phyloP scores from a whole-genome alignment of 331 rosid species.

The Quercus phellos region DNA sequence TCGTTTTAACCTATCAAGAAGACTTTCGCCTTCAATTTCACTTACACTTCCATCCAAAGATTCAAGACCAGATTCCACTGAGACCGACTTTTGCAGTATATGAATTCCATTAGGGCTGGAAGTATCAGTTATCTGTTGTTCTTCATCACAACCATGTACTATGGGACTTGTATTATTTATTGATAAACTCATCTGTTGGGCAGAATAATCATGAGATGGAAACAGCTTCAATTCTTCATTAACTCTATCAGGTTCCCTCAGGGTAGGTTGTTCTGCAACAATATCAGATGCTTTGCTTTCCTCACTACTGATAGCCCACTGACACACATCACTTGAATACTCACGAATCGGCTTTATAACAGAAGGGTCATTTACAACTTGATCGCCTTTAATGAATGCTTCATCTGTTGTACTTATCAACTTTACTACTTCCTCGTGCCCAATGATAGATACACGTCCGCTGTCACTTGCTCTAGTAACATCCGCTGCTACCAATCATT shows the following conservation, averaged over 20 bases:
- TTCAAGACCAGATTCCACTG: slow-evolving; percentile 52
- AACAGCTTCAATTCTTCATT: slow-evolving; percentile 35
- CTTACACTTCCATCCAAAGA: slow-evolving; percentile 45
- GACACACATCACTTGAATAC: slow-evolving; percentile 13
- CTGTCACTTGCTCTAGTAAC: slow-evolving; percentile 26
- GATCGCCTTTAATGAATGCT: slow-evolving; percentile 24
- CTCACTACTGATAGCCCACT: slow-evolving; percentile 7
- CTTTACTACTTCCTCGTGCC: slow-evolving; percentile 18
- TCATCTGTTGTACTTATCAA: slow-evolving; percentile 17
- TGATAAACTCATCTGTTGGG: slow-evolving; percentile 25
- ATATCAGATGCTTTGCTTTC: slow-evolving; percentile 28
- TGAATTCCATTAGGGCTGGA: slow-evolving; percentile 26
- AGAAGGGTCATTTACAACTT: slow-evolving; percentile 18
- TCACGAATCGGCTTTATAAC: slow-evolving; percentile 18
- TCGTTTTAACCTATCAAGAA: slow-evolving; percentile 43
- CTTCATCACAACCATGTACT: slow-evolving; percentile 19
- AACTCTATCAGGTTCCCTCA: slow-evolving; percentile 29
- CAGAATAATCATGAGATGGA: slow-evolving; percentile 20
- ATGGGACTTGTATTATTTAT: slow-evolving; percentile 9
- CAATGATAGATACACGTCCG: slow-evolving; percentile 23
- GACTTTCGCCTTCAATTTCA: slow-evolving; percentile 70
- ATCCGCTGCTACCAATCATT: slow-evolving; percentile 36
- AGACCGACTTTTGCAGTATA: slow-evolving; percentile 33
- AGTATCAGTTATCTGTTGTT: slow-evolving; percentile 25
- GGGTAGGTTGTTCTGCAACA: slow-evolving; percentile 22